These are phyloP conservation scores for Pezicula rhizophila DNA, from an alignment of 2,329 filamentous ascomycete species.

Conservation along the genomic window DNA sequence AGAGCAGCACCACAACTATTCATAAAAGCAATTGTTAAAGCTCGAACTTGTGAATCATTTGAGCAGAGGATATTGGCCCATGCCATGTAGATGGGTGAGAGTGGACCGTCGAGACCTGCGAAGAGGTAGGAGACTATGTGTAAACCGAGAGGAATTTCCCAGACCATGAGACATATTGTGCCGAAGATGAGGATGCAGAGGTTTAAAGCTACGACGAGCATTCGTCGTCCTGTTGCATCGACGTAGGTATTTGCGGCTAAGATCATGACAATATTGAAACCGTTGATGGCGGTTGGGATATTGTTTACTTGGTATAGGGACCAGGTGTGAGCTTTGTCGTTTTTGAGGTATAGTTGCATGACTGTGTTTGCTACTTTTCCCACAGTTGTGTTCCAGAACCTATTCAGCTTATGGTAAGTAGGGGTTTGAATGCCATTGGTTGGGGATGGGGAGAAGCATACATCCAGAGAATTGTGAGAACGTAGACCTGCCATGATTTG, in stretches of 20 bases:
- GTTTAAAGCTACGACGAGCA: constrained; percentile 26
- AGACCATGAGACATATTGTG: constrained; percentile 25
- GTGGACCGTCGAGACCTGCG: constrained; percentile 28
- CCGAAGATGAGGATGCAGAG: constrained; percentile 24
- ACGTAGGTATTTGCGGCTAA: constrained; percentile 31
- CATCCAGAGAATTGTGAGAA: constrained; percentile 57
- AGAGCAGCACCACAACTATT: constrained; percentile 28
- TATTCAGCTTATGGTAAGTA: background rate
- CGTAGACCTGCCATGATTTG: constrained; percentile 55
- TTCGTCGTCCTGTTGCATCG: constrained; percentile 28
- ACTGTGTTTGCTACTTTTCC: constrained; percentile 48
- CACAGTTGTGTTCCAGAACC: constrained; percentile 58
- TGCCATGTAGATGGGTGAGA: constrained; percentile 29
- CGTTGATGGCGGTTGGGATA: constrained; percentile 41
- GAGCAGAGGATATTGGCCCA: constrained; percentile 29
- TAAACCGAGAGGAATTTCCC: constrained; percentile 26
- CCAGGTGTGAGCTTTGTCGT: constrained; percentile 38
- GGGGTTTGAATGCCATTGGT: background rate
- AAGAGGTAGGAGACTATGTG: constrained; percentile 29
- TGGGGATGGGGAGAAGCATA: background rate
- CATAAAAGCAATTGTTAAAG: constrained; percentile 29
- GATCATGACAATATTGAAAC: constrained; percentile 41
- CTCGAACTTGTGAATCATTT: constrained; percentile 28
- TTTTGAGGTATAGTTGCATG: constrained; percentile 48
- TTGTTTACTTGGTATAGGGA: constrained; percentile 42